A percentile compares a stretch with the other conserved stretches of the same genome.
phyloP scores from a whole-genome alignment of 1,284 basidiomycete genomes.

The Moniliophthora roreri region DNA sequence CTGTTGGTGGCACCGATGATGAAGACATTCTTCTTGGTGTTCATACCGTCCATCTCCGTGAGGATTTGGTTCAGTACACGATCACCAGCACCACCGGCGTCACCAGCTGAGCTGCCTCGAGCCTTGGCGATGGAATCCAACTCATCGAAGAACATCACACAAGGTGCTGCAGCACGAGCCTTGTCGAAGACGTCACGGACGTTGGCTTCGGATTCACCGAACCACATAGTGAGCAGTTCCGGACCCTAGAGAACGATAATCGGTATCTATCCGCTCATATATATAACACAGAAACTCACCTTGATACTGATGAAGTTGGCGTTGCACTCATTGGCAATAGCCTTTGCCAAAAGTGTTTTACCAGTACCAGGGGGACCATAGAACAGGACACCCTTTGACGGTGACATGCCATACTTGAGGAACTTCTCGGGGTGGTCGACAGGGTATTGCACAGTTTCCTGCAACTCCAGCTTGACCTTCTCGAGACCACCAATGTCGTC shows the following conservation, averaged over 20 bases:
- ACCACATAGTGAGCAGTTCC: conserved; percentile 99
- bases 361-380: conserved; percentile 97
- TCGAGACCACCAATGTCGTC: conserved; percentile 99
- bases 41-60: conserved; percentile 99
- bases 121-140: conserved; percentile 98
- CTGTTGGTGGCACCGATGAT: conserved; percentile 99
- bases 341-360: conserved; percentile 95
- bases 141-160: conserved; percentile 99
- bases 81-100: conserved; percentile 94
- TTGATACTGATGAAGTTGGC: conserved; percentile 98
- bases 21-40: conserved; percentile 99
- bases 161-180: conserved; percentile 97
- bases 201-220: conserved; percentile 99
- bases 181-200: conserved; percentile 99
- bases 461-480: conserved; percentile 98
- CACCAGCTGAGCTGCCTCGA: conserved; percentile 84
- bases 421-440: conserved; percentile 99
- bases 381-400: conserved; percentile 98
- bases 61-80: conserved; percentile 97
- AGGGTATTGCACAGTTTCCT: conserved; percentile 99
- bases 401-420: conserved; percentile 99
- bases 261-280: conserved; percentile 12
- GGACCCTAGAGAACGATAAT: conserved; percentile 66
- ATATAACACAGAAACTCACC: conserved; percentile 37
- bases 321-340: conserved; percentile 99